Base-by-base conservation (phyloP, 2,329 filamentous ascomycete species). In the Aspergillus hiratsukae region DNA sequence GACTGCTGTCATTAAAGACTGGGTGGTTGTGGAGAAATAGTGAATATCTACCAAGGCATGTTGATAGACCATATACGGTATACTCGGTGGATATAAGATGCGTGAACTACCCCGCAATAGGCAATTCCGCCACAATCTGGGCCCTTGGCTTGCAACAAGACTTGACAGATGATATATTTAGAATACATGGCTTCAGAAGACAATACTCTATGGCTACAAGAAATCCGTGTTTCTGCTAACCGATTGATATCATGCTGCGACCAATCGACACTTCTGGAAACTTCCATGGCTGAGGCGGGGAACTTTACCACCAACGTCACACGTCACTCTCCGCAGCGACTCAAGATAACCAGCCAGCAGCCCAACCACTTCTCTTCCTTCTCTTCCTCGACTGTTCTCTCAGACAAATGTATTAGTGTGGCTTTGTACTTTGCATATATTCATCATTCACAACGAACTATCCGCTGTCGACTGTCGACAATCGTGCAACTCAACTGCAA, bases 1-100 rank as follows among this genome's bases (percentile, higher is more conserved):
- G 4, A 75, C 73, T 11, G 80, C 78, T 1, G 53, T 76, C 21
- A 69, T 82, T n/a, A 66, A 74, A 58, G 71, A 82, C 59, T 81
- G 74, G 54, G 72, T 80, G 49, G 66, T 81, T 17, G 64, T 77
- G 7, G 71, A 71, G 55, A 51, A 60, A 3, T 62, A 41, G 51
- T 51, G 48, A 46, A 31, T 5, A 17, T 40, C n/a, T 52, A 50
- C 59, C 21, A 23, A 5, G 21, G 14, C 41, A 48, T n/a, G 17
- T n/a, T 45, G 35, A 52, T 35, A 29, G 10, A 31, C 29, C 11
- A 6, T 6, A 7, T 17, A 11, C 17, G 11, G 37, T 45, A 28
- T 31, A 45, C 25, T 17, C 7, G 2, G 31, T 37, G 41, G n/a
- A 23, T 21, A 48, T 35, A 27, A 28, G 37, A 27, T 48, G 46